Conservation (phyloP, 306 rosid genomes). For the Sesbania bispinosa region DNA sequence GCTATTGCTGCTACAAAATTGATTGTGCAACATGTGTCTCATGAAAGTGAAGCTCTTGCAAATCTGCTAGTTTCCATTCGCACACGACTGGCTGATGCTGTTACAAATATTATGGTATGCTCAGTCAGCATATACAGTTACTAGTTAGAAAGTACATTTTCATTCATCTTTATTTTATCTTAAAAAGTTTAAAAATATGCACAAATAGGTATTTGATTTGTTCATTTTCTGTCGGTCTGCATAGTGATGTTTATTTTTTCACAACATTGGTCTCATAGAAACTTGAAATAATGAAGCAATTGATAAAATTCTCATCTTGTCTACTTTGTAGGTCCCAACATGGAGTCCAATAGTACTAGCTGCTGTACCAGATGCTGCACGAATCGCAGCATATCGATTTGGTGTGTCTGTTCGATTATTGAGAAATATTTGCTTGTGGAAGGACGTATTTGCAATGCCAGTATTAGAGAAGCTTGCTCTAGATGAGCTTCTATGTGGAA, state of each 20-base stretch:
- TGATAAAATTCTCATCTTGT: slow-evolving; percentile 7
- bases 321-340: slow-evolving; percentile 66
- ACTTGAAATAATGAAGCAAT: neutral
- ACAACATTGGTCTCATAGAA: neutral
- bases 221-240: slow-evolving; percentile 10
- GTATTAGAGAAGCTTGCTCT: slow-evolving; percentile 86
- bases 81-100: slow-evolving; percentile 77
- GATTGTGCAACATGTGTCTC: slow-evolving; percentile 79
- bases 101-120: slow-evolving; percentile 64
- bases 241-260: slow-evolving; percentile 2
- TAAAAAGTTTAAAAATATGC: neutral
- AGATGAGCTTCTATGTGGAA: slow-evolving; percentile 79
- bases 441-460: slow-evolving; percentile 73
- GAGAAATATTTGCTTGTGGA: slow-evolving; percentile 89
- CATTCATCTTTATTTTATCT: neutral
- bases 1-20: slow-evolving; percentile 74
- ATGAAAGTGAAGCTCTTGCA: slow-evolving; percentile 78
- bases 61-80: slow-evolving; percentile 70
- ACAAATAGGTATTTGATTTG: neutral
- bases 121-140: neutral
- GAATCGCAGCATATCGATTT: slow-evolving; percentile 84
- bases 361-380: slow-evolving; percentile 89
- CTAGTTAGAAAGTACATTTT: neutral
- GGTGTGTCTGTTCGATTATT: slow-evolving; percentile 85
- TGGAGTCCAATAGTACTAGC: slow-evolving; percentile 74